Conservation (phyloP, 306 rosid species). For the Pterocarpus santalinus region DNA sequence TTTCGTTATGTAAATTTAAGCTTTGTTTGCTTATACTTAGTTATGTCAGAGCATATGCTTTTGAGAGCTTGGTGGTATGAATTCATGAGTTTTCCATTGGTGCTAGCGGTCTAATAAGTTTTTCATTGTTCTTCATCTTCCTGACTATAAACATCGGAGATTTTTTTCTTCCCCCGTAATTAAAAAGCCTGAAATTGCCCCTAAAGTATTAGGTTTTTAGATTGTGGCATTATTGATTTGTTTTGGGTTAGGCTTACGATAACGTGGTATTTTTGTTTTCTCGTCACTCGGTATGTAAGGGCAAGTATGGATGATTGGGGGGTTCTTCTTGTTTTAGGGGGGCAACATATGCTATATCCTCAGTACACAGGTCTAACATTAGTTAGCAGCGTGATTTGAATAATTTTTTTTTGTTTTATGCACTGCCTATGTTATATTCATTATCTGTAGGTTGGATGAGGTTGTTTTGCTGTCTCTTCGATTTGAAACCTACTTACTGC, state of each 20-base stretch:
- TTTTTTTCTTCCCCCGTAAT: not conserved
- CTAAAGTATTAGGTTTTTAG: not conserved
- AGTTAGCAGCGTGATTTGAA: not conserved
- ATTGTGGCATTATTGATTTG: not conserved
- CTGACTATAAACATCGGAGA: not conserved
- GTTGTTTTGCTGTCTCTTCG: constrained; percentile 24
- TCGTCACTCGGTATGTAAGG: not conserved
- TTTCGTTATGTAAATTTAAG: not conserved
- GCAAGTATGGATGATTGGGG: not conserved
- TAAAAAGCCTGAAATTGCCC: not conserved
- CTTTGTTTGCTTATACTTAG: not conserved
- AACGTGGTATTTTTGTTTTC: not conserved
- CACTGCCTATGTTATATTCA: not conserved
- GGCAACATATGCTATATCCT: constrained; percentile 12
- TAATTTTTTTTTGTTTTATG: not conserved
- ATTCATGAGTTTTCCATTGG: not conserved
- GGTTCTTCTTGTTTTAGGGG: not conserved
- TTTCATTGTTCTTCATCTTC: not conserved
- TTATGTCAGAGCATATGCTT: not conserved
- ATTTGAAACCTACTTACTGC: constrained; percentile 25
- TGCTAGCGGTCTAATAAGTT: not conserved
- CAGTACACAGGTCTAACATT: not conserved
- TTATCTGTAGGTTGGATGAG: constrained; percentile 12
- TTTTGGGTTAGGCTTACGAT: not conserved
- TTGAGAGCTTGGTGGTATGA: constrained; percentile 15